Base-by-base conservation (phyloP, 2,329 filamentous ascomycete species). In the Aspergillus ruber region DNA sequence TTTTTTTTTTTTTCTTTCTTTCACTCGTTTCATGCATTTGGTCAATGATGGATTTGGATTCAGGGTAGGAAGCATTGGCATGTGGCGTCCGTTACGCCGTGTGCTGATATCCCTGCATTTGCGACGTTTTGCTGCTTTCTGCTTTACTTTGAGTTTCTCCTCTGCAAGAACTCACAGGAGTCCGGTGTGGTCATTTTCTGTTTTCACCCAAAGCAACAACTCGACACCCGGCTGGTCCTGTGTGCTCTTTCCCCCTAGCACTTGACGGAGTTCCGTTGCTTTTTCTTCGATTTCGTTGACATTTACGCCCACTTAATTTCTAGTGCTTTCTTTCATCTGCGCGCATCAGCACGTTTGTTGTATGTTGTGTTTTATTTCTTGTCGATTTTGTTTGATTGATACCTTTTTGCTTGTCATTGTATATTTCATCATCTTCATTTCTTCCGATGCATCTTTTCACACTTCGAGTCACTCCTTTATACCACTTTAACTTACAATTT, bases 211-310 rank as follows among this genome's bases (percentile, higher is more conserved):
- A 59, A 58, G 57, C 58, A 64, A 62, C 60, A 64, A 61, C 56
- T 67, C 64, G 61, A 70, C 69, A 72, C 69, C 64, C 61, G 68
- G 69, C 69, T 72, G 69, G 69, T 70, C 68, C 69, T 71, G 69
- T 65, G 68, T 71, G 69, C 69, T 70, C 59, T 58, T 61, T 52
- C 52, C 54, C 54, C 64, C 56, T 66, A 58, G 65, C 64, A 66
- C 63, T 65, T 59, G 58, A 61, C 63, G 63, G 64, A 66, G 63
- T 68, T 69, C 49, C 55, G 46, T 44, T 56, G 42, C 48, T 48
- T 47, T 42, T 46, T 47, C 27, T 33, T 49, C 40, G 42, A 42
- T 32, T 25, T 44, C 23, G 18, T 46, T 43, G 44, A 36, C 32
- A 44, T 39, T 42, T 44, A 27, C 50, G 49, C 47, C 53, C 51